These are phyloP conservation scores for Glomus cerebriforme DNA, from an alignment of 192 early-diverging fungal species.

Conservation along the genomic window DNA sequence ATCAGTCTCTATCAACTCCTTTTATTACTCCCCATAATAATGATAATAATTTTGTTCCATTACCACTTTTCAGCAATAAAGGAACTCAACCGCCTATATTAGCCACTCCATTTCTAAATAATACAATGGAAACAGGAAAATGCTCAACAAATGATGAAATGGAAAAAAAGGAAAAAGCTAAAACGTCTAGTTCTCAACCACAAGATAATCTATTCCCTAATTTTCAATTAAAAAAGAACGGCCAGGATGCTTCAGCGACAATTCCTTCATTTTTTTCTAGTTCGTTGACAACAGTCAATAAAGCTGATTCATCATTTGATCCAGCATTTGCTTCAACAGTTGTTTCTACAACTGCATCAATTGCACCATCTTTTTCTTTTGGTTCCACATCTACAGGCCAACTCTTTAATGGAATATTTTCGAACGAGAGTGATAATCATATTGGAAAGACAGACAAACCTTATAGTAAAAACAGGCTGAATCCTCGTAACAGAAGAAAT, in stretches of 20 bases:
- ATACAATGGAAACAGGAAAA: background rate
- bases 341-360: background rate
- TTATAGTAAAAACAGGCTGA: too few species aligned
- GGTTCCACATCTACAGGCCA: background rate
- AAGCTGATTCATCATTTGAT: background rate
- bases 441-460: too few species aligned
- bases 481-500: too few species aligned
- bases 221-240: background rate
- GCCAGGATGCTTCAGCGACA: background rate
- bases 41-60: too few species aligned
- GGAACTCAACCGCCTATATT: background rate
- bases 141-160: background rate
- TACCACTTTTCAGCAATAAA: background rate
- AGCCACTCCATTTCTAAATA: background rate
- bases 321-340: background rate
- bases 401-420: background rate
- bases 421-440: background rate
- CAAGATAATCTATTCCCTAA: background rate
- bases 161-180: background rate
- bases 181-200: background rate
- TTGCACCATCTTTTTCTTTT: background rate
- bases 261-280: background rate
- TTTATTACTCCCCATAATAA: background rate
- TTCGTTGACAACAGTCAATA: background rate
- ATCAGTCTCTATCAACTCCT: background rate